Evolutionary conservation across 768 basidiomycete species (phyloP).

Genomic region (Lactifluus echinatus): DNA sequence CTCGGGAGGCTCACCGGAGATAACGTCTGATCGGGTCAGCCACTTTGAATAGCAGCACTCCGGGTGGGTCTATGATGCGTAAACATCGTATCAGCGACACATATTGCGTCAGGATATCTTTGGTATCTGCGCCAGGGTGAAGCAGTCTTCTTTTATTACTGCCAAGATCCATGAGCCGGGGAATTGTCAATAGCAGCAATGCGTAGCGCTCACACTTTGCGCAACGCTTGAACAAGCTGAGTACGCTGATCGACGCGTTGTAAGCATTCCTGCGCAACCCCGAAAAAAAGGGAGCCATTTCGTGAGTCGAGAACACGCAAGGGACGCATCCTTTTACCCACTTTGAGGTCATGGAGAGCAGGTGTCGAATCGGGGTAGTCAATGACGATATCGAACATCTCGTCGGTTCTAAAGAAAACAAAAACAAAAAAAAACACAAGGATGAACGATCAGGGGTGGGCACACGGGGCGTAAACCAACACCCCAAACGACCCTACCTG

Average conservation of each 20-base stretch:
- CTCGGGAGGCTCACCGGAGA: conserved; percentile 47
- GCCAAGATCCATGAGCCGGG: conserved; percentile 7
- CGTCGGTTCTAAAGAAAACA: conserved; percentile 42
- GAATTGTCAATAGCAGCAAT: background rate
- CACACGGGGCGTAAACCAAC: background rate
- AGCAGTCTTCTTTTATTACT: conserved; percentile 84
- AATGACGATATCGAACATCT: conserved; percentile 95
- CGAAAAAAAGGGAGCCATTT: conserved; percentile 2
- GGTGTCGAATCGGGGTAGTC: conserved; percentile 84
- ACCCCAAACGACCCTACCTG: conserved; percentile 39
- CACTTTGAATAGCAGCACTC: conserved; percentile 87
- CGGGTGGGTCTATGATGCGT: conserved; percentile 84
- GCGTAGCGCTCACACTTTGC: conserved; percentile 57
- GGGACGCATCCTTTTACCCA: conserved; percentile 25
- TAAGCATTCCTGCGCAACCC: conserved; percentile 52
- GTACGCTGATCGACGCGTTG: conserved; percentile 74
- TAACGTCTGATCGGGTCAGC: conserved; percentile 89
- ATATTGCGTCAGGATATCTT: conserved; percentile 82
- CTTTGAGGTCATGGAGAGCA: conserved; percentile 81
- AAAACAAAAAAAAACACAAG: conserved; percentile 2
- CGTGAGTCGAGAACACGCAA: background rate
- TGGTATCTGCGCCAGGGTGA: conserved; percentile 94
- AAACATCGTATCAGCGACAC: conserved; percentile 88
- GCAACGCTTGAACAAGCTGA: conserved; percentile 65
- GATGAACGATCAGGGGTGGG: background rate